phyloP scores from a whole-genome alignment of 352 stramenopile species.

The Phytophthora pluvialis region DNA sequence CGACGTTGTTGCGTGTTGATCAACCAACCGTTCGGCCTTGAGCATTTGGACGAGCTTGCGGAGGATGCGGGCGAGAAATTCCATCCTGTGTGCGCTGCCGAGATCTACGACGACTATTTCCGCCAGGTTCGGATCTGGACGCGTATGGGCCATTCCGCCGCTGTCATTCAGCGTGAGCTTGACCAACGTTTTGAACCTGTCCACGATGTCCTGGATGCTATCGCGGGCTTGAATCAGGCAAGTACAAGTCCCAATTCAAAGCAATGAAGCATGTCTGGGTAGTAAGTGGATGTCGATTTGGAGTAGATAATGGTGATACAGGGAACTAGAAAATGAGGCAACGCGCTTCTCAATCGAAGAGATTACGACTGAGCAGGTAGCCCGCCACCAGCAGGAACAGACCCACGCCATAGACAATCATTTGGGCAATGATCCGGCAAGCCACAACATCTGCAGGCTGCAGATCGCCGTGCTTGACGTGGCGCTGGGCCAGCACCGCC shows the following conservation, averaged over 20 bases:
- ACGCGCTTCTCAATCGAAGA: conserved; percentile 30
- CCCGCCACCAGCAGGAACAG: conserved; percentile 45
- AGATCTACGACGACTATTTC: conserved; percentile 80
- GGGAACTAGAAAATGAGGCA: conserved; percentile 4
- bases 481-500: conserved; percentile 50
- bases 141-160: conserved; percentile 63
- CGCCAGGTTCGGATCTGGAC: conserved; percentile 75
- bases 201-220: conserved; percentile 45
- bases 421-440: conserved; percentile 51
- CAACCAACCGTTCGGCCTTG: conserved; percentile 63
- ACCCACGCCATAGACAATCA: conserved; percentile 51
- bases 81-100: conserved; percentile 64
- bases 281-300: too few species aligned
- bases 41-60: conserved; percentile 62
- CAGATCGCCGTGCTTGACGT: conserved; percentile 46
- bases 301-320: conserved; percentile 3
- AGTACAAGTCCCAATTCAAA: conserved; percentile 4
- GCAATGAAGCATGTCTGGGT: background rate
- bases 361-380: conserved; percentile 32
- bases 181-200: conserved; percentile 59
- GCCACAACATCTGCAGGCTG: conserved; percentile 49
- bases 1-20: conserved; percentile 67
- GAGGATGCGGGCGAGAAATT: conserved; percentile 59
- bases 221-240: conserved; percentile 34
- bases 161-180: conserved; percentile 59